phyloP scores from a whole-genome alignment of 1,139 yeast species.

The Suhomyces bribrorum region DNA sequence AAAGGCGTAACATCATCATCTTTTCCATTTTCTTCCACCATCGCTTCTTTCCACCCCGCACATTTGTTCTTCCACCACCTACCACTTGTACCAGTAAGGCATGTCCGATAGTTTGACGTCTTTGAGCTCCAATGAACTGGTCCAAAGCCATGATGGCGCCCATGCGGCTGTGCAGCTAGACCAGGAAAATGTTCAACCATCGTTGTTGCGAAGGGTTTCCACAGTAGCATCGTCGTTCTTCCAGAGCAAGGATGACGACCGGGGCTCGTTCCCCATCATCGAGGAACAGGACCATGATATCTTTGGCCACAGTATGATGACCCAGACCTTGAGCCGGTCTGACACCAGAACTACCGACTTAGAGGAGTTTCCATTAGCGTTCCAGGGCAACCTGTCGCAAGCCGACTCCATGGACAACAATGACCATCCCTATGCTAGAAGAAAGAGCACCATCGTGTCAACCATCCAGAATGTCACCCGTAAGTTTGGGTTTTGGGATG shows the following conservation, averaged over 20 bases:
- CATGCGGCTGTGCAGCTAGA: constrained; percentile 5
- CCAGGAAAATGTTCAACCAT: constrained; percentile 4
- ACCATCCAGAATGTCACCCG: constrained; percentile 20
- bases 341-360: constrained; percentile 1
- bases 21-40: background rate
- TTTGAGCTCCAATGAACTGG: background rate
- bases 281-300: constrained; percentile 2
- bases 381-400: background rate
- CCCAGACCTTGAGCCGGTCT: constrained; percentile 2
- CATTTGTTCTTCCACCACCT: too few relatives aligned
- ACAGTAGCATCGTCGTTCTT: constrained; percentile 17
- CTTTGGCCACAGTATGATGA: constrained; percentile 16
- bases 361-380: constrained; percentile 15
- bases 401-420: too few relatives aligned
- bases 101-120: background rate
- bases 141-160: background rate
- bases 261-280: background rate
- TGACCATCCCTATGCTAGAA: constrained; percentile 7
- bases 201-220: constrained; percentile 16
- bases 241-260: background rate
- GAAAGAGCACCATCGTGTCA: constrained; percentile 24
- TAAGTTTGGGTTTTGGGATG: constrained; percentile 33
- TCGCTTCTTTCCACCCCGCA: too few relatives aligned
- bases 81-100: too few relatives aligned
- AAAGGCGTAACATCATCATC: too few relatives aligned